Evolutionary conservation across 1,284 basidiomycete species (phyloP), one percentile per base, ranked within the genome.

Genomic region (Malassezia dermatis): DNA sequence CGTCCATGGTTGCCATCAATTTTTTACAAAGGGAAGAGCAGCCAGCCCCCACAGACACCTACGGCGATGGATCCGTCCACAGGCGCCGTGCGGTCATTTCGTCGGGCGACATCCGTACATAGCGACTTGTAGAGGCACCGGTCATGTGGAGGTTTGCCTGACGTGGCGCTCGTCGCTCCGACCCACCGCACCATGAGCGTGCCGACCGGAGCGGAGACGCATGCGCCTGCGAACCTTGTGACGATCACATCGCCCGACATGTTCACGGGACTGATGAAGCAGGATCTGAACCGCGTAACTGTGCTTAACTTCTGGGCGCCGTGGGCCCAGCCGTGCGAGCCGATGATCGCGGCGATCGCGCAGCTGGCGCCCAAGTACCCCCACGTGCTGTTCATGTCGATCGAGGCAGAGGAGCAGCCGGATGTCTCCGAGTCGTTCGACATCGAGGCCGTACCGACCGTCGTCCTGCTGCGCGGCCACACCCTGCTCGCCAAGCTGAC

Each of bases 341-440:
- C 64, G 56, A 71, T 74, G 70, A 74, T 70, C 59, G 57, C 62
- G 24, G 69, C 69, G n/a, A 61, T 74, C 8, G 40, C 47, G 7
- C 64, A 70, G 51, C 79, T 90, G 30, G 82, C 88, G 1, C 80
- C 79, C 61, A 85, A 85, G 71, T 82, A 88, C 67, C 80, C 84
- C 0, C 69, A 79, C 8, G 73, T 86, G 1, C 78, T 91, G 21
- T 85, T 87, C 58, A 78, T 93, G 39, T 40, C 34, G 15, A 24
- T 96, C 34, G 89, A 96, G 73, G 93, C 91, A 0, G 91, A 98
- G 76, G 77, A 80, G 15, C 84, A 89, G 66, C 76, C 82, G 12
- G 93, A 96, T 52, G 91, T 98, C 48, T 81, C 89, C 4, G 91
- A 95, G 72, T 89, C 87, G 6, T 98, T 98, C 67, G 85, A 90